A percentile compares a stretch with the other conserved stretches of the same genome.
Conservation (phyloP, 2,329 filamentous ascomycete genomes). For the Fusarium begoniae region DNA sequence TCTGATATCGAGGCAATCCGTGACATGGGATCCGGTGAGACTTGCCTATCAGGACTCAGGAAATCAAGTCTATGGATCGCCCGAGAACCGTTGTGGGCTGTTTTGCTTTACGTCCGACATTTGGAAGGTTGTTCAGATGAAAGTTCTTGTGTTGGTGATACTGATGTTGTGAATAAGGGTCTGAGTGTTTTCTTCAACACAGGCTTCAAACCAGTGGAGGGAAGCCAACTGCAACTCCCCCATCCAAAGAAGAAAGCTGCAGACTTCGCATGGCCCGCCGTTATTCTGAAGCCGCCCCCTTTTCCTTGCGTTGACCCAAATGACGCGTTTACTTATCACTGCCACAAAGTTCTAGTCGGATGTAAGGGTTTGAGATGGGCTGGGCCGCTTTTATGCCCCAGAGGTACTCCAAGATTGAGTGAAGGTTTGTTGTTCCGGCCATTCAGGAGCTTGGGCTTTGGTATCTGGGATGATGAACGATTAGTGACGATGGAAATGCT, state of each 20-base stretch:
- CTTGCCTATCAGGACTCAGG: background rate
- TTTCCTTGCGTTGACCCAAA: background rate
- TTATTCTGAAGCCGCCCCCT: background rate
- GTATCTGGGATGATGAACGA: constrained; percentile 26
- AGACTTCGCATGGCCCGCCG: background rate
- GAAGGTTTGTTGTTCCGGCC: constrained; percentile 19
- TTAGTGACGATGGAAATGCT: constrained; percentile 26
- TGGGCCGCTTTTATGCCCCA: background rate
- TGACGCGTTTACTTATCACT: constrained; percentile 1
- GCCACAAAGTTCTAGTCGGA: background rate
- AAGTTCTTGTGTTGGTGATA: constrained; percentile 12
- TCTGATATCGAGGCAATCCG: constrained; percentile 1
- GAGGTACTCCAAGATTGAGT: background rate
- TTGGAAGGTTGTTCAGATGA: background rate
- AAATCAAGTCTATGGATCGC: constrained; percentile 2
- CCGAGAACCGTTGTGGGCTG: constrained; percentile 12
- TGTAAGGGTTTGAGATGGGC: constrained; percentile 16
- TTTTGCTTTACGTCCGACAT: constrained; percentile 5
- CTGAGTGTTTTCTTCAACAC: constrained; percentile 11
- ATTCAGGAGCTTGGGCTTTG: constrained; percentile 15
- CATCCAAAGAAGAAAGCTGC: background rate
- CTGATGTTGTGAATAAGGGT: background rate
- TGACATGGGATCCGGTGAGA: constrained; percentile 7
- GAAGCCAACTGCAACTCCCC: background rate
- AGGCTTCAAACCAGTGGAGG: background rate